A percentile compares a stretch with the other conserved stretches of the same genome.
These are phyloP conservation scores for Plasmodium fragile DNA, from an alignment of 169 alveolate species.

Conservation along the genomic window DNA sequence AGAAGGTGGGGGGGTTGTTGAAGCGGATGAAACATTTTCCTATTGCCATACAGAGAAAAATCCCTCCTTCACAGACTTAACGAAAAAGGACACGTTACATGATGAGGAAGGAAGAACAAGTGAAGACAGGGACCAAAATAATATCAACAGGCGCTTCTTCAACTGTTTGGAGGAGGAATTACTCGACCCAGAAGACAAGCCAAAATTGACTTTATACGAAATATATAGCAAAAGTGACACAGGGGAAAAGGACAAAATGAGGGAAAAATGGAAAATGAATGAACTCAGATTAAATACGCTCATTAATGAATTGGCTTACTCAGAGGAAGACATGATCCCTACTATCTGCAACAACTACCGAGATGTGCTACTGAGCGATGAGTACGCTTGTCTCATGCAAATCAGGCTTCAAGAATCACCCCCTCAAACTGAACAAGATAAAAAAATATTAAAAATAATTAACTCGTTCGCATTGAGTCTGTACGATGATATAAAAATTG, in stretches of 20 bases:
- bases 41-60: background rate
- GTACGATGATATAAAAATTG: conserved; percentile 79
- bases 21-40: background rate
- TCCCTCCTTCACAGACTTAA: background rate
- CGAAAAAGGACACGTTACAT: background rate
- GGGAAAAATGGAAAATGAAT: conserved; percentile 66
- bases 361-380: conserved; percentile 73
- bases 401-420: conserved; percentile 43
- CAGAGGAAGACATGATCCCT: conserved; percentile 63
- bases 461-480: conserved; percentile 77
- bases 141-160: conserved; percentile 29
- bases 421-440: conserved; percentile 38
- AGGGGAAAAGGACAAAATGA: conserved; percentile 42
- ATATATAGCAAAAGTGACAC: conserved; percentile 24
- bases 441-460: conserved; percentile 47
- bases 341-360: conserved; percentile 68
- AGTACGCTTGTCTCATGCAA: conserved; percentile 58
- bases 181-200: conserved; percentile 1
- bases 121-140: background rate
- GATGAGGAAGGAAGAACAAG: background rate
- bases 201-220: conserved; percentile 8
- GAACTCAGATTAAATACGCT: conserved; percentile 67
- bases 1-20: background rate
- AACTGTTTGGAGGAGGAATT: conserved; percentile 56
- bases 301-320: conserved; percentile 30